These are phyloP conservation scores for Neonectria hederae DNA, from an alignment of 2,329 filamentous ascomycete species.

Conservation along the genomic window DNA sequence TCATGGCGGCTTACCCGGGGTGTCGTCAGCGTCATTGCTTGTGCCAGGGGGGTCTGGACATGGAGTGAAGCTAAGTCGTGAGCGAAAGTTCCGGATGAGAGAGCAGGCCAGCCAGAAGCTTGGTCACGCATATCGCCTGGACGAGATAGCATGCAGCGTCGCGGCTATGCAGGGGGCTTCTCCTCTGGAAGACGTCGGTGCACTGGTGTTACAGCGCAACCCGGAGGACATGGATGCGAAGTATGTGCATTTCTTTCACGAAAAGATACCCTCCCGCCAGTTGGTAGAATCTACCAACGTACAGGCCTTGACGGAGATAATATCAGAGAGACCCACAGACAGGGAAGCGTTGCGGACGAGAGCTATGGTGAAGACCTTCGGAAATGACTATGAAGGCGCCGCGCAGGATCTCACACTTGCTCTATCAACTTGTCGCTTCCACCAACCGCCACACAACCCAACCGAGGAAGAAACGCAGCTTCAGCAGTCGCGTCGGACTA, in stretches of 20 bases:
- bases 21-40: conserved; percentile 31
- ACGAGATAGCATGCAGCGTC: conserved; percentile 85
- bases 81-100: conserved; percentile 81
- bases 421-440: conserved; percentile 63
- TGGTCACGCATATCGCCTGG: conserved; percentile 78
- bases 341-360: conserved; percentile 76
- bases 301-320: conserved; percentile 72
- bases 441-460: conserved; percentile 62
- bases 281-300: conserved; percentile 78
- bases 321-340: conserved; percentile 70
- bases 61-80: conserved; percentile 74
- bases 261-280: conserved; percentile 83
- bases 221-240: conserved; percentile 76
- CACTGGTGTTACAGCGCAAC: conserved; percentile 75
- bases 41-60: conserved; percentile 59
- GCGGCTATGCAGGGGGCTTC: conserved; percentile 85
- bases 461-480: conserved; percentile 62
- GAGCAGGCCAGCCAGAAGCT: conserved; percentile 84
- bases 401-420: conserved; percentile 75
- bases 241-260: conserved; percentile 93
- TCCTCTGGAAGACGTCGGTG: conserved; percentile 79
- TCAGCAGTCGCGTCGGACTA: conserved; percentile 42
- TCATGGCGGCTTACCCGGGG: conserved; percentile 51
- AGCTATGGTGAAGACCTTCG: conserved; percentile 79
- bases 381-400: conserved; percentile 76